These are phyloP conservation scores for Noccaea caerulescens DNA, from an alignment of 345 rosid species.

Conservation along the genomic window DNA sequence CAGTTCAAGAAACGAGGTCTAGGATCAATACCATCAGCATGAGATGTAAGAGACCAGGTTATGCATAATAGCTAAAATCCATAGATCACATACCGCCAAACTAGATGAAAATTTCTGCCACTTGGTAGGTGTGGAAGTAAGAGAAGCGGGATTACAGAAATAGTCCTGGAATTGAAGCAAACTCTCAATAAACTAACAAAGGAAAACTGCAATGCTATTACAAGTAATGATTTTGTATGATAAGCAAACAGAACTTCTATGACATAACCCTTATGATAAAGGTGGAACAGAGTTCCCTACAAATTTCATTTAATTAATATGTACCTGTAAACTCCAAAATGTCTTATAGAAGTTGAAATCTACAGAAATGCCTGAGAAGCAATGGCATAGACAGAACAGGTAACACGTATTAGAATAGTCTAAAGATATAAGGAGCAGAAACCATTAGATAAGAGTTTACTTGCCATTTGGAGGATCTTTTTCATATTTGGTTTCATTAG, in stretches of 20 bases:
- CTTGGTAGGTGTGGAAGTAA: slow-evolving; percentile 65
- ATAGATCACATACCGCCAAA: slow-evolving; percentile 62
- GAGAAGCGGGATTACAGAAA: slow-evolving; percentile 89
- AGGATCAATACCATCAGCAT: neutral
- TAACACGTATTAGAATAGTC: slow-evolving; percentile 16
- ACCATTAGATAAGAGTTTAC: slow-evolving; percentile 13
- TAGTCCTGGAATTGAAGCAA: slow-evolving; percentile 64
- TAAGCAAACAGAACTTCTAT: slow-evolving; percentile 24
- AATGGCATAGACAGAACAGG: slow-evolving; percentile 30
- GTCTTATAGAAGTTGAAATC: slow-evolving; percentile 98
- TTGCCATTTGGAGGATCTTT: slow-evolving; percentile 87
- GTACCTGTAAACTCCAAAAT: slow-evolving; percentile 97
- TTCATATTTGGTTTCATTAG: slow-evolving; percentile 93
- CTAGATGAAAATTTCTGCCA: slow-evolving; percentile 93
- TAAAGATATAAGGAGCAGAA: slow-evolving; percentile 14
- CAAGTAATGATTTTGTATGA: slow-evolving; percentile 6
- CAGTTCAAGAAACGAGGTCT: slow-evolving; percentile 32
- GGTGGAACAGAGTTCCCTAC: slow-evolving; percentile 24
- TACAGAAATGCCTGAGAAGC: slow-evolving; percentile 69
- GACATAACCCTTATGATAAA: slow-evolving; percentile 10
- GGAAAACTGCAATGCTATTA: slow-evolving; percentile 16
- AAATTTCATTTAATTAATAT: slow-evolving; percentile 22
- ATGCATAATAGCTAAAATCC: slow-evolving; percentile 4
- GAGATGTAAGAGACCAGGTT: slow-evolving; percentile 9
- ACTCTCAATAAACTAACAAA: slow-evolving; percentile 9